Base-by-base conservation (phyloP, 139 green algal species). In the Volvox africanus region DNA sequence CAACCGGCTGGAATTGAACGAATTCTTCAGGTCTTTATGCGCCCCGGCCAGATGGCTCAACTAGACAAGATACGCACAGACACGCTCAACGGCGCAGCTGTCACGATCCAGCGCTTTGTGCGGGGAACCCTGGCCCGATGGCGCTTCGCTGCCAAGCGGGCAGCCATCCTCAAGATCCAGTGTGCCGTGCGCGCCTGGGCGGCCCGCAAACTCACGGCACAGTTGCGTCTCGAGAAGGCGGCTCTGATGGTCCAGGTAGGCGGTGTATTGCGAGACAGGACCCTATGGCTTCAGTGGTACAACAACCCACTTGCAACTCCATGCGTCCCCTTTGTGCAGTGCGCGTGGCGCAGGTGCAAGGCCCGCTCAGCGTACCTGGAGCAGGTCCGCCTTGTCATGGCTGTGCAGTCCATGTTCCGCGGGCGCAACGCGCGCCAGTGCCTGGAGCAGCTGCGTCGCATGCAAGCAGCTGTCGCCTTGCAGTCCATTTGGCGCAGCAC, bases 1-100 rank as follows among this genome's bases (percentile, higher is more conserved):
- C n/a, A n/a, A n/a, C n/a, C n/a, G n/a, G n/a, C n/a, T n/a, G n/a
- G n/a, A n/a, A n/a, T n/a, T 55, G 44, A 5, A 55, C 44, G 9
- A 55, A 55, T 55, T 32, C 73, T 2, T 21, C 89, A 96, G 94
- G 82, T 98, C 36, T 98, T 98, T 91, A 88, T 98, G 92, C 93
- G 97, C 35, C 95, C 94, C 17, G 98, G 98, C 33, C 96, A 99
- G 92, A 99, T 99, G 97, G 98, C 97, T 1, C 88, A 97, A 81
- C 94, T 99, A 80, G 97, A 99, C 93, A 99, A 98, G 95, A 88
- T 96, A 86, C 94, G 97, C 79, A 98, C 94, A 0, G 97, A 99
- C 30, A 89, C 96, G 81, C 92, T 99, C 75, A 97, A 98, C 93
- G 82, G 17, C 1, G 95, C 96, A 1, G 98, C 98, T 21, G 93